Evolutionary conservation across 305 asterid genomes (phyloP).

Genomic region (Solanum hybrid): DNA sequence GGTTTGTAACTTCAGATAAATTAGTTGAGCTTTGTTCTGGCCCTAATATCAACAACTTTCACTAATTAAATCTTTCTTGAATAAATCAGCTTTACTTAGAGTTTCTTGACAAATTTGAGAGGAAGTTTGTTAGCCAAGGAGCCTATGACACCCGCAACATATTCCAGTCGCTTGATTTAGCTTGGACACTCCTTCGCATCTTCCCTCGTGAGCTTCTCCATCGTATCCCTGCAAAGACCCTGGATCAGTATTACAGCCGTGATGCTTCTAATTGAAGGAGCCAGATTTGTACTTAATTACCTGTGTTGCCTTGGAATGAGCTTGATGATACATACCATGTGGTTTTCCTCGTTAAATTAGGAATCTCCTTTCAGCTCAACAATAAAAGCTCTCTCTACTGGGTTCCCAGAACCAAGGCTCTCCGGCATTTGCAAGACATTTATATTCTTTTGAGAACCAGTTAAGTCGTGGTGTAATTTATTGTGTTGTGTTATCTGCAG

Average conservation of each 20-base stretch:
- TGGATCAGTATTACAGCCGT: constrained; percentile 81
- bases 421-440: constrained; percentile 3
- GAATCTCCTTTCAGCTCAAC: constrained; percentile 1
- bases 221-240: constrained; percentile 98
- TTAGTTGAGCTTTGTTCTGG: neutral
- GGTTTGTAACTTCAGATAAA: constrained; percentile 32
- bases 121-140: constrained; percentile 91
- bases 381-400: constrained; percentile 17
- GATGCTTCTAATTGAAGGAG: constrained; percentile 54
- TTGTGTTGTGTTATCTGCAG: neutral
- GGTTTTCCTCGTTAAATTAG: constrained; percentile 2
- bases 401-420: constrained; percentile 2
- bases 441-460: constrained; percentile 17
- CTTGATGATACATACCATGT: neutral
- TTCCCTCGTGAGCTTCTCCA: constrained; percentile 97
- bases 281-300: constrained; percentile 4
- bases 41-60: neutral
- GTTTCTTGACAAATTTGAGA: constrained; percentile 96
- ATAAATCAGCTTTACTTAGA: constrained; percentile 75
- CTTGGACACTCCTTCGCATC: constrained; percentile 97
- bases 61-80: neutral
- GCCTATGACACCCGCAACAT: constrained; percentile 98
- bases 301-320: constrained; percentile 9
- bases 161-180: constrained; percentile 93
- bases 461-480: constrained; percentile 13